Evolutionary conservation across 257 asterid genomes (phyloP).

Genomic region (Orobanche coerulescens): DNA sequence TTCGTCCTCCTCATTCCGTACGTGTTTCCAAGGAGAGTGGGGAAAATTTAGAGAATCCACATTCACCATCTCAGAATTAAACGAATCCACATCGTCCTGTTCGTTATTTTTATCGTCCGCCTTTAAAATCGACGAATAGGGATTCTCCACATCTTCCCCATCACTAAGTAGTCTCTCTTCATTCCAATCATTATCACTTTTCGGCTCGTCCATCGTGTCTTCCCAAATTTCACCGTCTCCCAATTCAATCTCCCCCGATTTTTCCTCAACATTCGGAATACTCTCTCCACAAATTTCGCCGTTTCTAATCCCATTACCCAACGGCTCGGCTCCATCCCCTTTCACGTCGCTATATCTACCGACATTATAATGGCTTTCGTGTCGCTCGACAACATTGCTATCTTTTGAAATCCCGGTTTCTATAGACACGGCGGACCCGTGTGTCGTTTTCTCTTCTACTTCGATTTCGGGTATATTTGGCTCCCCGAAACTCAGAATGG

Average conservation of each 20-base stretch:
- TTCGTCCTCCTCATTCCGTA: conserved; percentile 13
- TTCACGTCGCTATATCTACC: conserved; percentile 32
- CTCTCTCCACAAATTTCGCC: conserved; percentile 24
- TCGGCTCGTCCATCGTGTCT: background rate
- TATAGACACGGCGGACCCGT: conserved; percentile 27
- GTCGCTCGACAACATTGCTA: conserved; percentile 29
- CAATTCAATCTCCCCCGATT: conserved; percentile 17
- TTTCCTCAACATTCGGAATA: conserved; percentile 24
- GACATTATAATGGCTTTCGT: conserved; percentile 29
- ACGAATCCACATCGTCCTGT: conserved; percentile 44
- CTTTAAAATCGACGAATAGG: conserved; percentile 25
- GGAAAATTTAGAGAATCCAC: conserved; percentile 41
- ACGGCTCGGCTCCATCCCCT: conserved; percentile 16
- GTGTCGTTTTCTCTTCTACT: conserved; percentile 34
- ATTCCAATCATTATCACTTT: conserved; percentile 10
- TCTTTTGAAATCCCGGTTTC: conserved; percentile 30
- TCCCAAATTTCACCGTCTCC: background rate
- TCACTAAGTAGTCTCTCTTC: conserved; percentile 32
- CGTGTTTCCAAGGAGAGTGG: conserved; percentile 34
- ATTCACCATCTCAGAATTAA: conserved; percentile 54
- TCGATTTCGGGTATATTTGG: conserved; percentile 47
- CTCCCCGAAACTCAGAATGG: conserved; percentile 71
- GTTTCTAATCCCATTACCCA: background rate
- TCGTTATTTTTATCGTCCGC: conserved; percentile 37
- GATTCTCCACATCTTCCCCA: conserved; percentile 29